Base-by-base conservation (phyloP, 179 eudicot species). In the Silene noctiflora region DNA sequence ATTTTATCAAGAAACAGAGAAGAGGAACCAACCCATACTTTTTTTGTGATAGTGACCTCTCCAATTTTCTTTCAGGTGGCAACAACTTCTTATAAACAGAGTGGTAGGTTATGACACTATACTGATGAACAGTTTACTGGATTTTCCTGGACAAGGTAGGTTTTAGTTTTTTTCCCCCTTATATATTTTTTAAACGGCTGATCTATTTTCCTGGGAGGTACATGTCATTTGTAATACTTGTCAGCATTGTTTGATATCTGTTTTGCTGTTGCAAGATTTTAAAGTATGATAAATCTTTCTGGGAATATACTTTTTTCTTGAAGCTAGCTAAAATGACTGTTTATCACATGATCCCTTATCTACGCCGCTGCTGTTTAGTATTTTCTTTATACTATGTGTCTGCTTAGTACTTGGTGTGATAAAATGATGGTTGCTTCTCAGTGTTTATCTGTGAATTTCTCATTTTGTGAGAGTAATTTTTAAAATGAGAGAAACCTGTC, bases 31-130 rank as follows among this genome's bases (percentile, higher is more conserved):
- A 35, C 20, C 51, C 19, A 16, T 35, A 46, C 59, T 48, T 48
- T 22, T 22, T 22, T n/a, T 48, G 27, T 48, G 16, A 69, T 20
- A 7, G 17, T 19, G 14, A 39, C 20, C 6, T 67, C 71, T 65
- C 24, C 53, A 68, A 19, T 68, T 68, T 69, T 48, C 17, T 69
- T 78, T 76, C 79, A 94, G 98, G 91, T 94, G 98, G 98, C 98
- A 94, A 83, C 97, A 94, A 84, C 91, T 94, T 82, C 87, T 94
- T 79, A 92, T 94, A 72, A 94, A 92, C 84, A 87, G 98, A 82
- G 89, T 94, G 81, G 98, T 94, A 65, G 97, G 98, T 64, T 92
- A 94, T 81, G 98, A 94, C 84, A 94, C 97, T 68, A 92, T 94
- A 73, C 85, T 92, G 87, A 94, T 94, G 96, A 94, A 94, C 79